A percentile compares a stretch with the other conserved stretches of the same genome.
Conservation (phyloP, 441 rosid genomes). For the Syzygium malaccense region DNA sequence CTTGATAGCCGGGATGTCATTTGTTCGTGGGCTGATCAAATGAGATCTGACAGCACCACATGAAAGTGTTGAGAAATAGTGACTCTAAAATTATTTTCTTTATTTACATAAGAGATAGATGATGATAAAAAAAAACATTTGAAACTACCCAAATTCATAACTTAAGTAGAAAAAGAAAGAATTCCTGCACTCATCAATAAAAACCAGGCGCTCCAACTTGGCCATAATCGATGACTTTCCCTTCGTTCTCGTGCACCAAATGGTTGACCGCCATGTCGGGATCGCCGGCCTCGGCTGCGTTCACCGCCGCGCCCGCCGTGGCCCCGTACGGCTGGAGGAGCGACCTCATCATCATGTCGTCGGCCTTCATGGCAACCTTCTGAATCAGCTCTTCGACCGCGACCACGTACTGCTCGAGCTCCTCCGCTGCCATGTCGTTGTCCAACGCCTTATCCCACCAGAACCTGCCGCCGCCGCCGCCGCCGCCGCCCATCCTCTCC, state of each 20-base stretch:
- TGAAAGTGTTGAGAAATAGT: not conserved
- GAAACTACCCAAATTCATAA: not conserved
- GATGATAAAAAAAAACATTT: not conserved
- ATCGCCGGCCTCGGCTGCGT: not conserved
- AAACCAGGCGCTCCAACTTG: not conserved
- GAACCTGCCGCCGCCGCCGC: not conserved
- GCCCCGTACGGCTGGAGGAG: not conserved
- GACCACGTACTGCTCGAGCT: conserved; percentile 27
- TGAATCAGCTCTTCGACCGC: conserved; percentile 28
- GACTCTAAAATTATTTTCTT: not conserved
- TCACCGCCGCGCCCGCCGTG: not conserved
- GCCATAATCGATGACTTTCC: not conserved
- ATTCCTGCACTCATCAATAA: not conserved
- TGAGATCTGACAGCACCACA: no score
- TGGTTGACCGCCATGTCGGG: not conserved
- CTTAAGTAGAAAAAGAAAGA: not conserved
- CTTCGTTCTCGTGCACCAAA: not conserved
- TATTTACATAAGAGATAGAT: not conserved
- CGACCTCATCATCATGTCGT: not conserved
- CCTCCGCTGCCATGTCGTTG: conserved; percentile 18
- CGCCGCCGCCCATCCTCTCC: not conserved
- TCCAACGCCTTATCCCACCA: conserved; percentile 40
- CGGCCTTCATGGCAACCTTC: conserved; percentile 15
- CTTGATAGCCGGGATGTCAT: no score
- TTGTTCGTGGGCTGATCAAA: no score